Conservation (phyloP, 352 stramenopile species). For the Phytophthora gonapodyides region DNA sequence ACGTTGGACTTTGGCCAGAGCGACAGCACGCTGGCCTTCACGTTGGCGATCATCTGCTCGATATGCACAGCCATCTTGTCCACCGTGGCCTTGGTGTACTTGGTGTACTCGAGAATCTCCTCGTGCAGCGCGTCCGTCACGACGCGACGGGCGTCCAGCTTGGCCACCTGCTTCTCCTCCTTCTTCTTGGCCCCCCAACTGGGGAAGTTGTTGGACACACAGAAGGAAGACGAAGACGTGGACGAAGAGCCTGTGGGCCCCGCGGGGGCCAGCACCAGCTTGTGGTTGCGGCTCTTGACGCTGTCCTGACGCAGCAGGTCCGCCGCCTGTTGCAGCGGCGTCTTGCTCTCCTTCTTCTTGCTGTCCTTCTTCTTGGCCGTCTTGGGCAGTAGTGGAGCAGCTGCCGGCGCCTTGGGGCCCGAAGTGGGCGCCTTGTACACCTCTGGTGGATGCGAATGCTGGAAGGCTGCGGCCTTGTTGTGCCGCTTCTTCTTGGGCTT, state of each 20-base stretch:
- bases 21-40: constrained; percentile 62
- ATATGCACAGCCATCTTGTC: constrained; percentile 81
- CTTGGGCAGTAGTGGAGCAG: constrained; percentile 2
- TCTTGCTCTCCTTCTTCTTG: constrained; percentile 48
- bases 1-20: constrained; percentile 79
- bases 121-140: constrained; percentile 65
- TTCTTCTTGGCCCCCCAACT: constrained; percentile 43
- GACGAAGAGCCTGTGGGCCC: constrained; percentile 7
- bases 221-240: constrained; percentile 7
- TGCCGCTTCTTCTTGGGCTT: constrained; percentile 42
- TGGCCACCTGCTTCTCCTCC: constrained; percentile 17
- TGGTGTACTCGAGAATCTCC: constrained; percentile 82
- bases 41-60: constrained; percentile 83
- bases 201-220: constrained; percentile 34
- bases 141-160: constrained; percentile 9
- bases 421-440: not conserved
- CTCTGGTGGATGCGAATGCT: constrained; percentile 5
- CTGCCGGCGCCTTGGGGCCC: not conserved
- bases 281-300: constrained; percentile 79
- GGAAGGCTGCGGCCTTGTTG: constrained; percentile 13
- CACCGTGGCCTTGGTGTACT: constrained; percentile 73
- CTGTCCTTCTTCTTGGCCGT: constrained; percentile 26
- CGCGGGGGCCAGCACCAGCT: constrained; percentile 55
- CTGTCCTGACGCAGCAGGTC: constrained; percentile 49
- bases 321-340: constrained; percentile 14